phyloP scores from a whole-genome alignment of 2,329 filamentous ascomycete species.

The Epichloe baconii region DNA sequence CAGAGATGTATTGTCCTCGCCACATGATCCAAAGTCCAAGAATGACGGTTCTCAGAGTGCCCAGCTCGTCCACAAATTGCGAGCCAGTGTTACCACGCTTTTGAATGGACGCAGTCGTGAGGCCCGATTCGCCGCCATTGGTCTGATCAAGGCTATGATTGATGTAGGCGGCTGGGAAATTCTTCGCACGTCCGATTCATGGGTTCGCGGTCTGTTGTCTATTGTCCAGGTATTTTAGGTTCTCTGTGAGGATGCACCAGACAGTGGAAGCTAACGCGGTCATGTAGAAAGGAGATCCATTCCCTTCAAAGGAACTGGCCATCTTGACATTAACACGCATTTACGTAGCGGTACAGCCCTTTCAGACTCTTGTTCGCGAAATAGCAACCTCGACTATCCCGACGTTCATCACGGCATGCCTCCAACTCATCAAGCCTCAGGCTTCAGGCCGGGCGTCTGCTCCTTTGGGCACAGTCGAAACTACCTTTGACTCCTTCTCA shows the following conservation, averaged over 20 bases:
- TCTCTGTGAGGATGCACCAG: neutral
- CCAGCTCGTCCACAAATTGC: conserved; percentile 68
- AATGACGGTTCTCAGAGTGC: conserved; percentile 49
- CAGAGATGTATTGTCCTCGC: conserved; percentile 46
- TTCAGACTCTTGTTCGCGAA: conserved; percentile 72
- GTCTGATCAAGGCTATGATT: conserved; percentile 66
- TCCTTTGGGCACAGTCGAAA: conserved; percentile 44
- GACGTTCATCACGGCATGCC: conserved; percentile 57
- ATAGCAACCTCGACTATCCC: conserved; percentile 75
- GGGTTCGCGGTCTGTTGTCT: conserved; percentile 64
- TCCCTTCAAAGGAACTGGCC: conserved; percentile 61
- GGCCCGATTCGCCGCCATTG: conserved; percentile 64
- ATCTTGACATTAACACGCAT: conserved; percentile 71
- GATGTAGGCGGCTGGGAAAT: conserved; percentile 79
- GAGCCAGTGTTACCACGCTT: conserved; percentile 63
- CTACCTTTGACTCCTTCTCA: conserved; percentile 57
- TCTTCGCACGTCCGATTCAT: conserved; percentile 57
- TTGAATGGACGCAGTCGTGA: conserved; percentile 63
- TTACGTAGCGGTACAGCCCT: conserved; percentile 69
- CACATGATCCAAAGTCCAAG: conserved; percentile 48
- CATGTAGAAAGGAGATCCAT: conserved; percentile 59
- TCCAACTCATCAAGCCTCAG: conserved; percentile 47
- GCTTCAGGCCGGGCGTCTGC: conserved; percentile 16
- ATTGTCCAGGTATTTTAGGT: conserved; percentile 51
- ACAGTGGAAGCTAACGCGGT: conserved; percentile 10